Base-by-base conservation (phyloP, 805 yeast genomes). In the Teunomyces panamensis region DNA sequence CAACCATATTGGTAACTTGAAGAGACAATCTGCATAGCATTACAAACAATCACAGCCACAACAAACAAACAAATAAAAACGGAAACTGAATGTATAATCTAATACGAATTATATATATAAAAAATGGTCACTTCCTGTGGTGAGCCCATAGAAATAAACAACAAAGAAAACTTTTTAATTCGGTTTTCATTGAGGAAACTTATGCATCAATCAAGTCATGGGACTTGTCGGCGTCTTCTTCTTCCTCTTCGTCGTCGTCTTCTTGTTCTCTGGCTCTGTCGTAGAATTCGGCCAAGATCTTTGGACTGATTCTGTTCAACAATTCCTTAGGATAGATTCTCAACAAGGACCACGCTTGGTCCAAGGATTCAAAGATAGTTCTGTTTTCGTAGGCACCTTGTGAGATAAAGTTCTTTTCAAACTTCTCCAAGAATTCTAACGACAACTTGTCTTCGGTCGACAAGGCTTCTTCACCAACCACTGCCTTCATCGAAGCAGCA, bases 401-500 rank as follows among this genome's bases (percentile, higher is more conserved):
- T 42, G 90, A 64, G 61, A 94, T 89, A 63, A 95, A 95, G 46
- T 92, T 87, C 79, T 88, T 89, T 74, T 94, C 99, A 61, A 94
- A 94, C 76, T 94, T 94, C 68, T 95, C 99, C 75, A 94, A 83
- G 69, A 94, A 94, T 77, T 94, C 99, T 65, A 94, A 80, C 2
- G 99, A 94, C 56, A 94, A 80, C 75, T 95, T 95, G 74, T 94
- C 99, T 72, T 94, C 99, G 55, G 89, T 89, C 30, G 97, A 90
- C 64, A 94, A 79, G 30, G 99, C 99, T 74, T 94, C 99, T 74
- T 94, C 99, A 83, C 99, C 99, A 60, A 94, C 99, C 57, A 94
- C 99, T 10, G 99, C 96, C 77, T 94, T 94, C 99, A 94, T 94
- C 59, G 99, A 97, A 44, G 99, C 99, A 26, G 99, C 99, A 74